Conservation (phyloP, 257 asterid genomes). For the Primulina huaijiensis region DNA sequence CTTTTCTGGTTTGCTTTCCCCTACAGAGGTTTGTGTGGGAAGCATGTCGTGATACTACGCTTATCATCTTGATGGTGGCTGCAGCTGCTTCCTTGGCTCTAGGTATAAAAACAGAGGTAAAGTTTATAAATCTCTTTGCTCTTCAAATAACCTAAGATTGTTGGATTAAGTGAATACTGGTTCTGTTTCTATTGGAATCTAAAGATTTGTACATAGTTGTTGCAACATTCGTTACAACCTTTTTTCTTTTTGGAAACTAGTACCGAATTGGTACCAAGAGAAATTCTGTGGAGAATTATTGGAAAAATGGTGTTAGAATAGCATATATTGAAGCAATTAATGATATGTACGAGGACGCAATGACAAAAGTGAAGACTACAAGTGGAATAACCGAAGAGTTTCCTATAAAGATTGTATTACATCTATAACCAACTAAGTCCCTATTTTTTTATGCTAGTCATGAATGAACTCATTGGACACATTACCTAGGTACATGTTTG, state of each 20-base stretch:
- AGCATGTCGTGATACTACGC: conserved; percentile 86
- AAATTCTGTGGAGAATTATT: background rate
- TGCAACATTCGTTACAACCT: background rate
- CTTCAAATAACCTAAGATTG: background rate
- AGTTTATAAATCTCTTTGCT: conserved; percentile 9
- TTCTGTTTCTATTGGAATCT: background rate
- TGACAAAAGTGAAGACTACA: too few species aligned
- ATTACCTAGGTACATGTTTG: too few species aligned
- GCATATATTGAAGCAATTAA: too few species aligned
- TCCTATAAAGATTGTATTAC: too few species aligned
- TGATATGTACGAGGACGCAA: too few species aligned
- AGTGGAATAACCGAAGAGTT: too few species aligned
- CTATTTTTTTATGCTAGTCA: too few species aligned
- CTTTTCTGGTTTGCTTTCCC: conserved; percentile 19
- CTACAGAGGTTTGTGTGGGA: conserved; percentile 84
- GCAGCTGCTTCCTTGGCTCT: conserved; percentile 98
- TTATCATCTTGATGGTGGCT: conserved; percentile 92
- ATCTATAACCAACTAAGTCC: too few species aligned
- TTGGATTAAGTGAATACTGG: background rate
- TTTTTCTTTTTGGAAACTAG: background rate
- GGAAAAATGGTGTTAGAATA: too few species aligned
- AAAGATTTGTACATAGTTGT: background rate
- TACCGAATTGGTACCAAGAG: background rate
- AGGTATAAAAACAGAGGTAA: conserved; percentile 91
- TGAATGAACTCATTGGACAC: too few species aligned